phyloP scores from a whole-genome alignment of 805 yeast genomes.

The Brettanomyces sp. region DNA sequence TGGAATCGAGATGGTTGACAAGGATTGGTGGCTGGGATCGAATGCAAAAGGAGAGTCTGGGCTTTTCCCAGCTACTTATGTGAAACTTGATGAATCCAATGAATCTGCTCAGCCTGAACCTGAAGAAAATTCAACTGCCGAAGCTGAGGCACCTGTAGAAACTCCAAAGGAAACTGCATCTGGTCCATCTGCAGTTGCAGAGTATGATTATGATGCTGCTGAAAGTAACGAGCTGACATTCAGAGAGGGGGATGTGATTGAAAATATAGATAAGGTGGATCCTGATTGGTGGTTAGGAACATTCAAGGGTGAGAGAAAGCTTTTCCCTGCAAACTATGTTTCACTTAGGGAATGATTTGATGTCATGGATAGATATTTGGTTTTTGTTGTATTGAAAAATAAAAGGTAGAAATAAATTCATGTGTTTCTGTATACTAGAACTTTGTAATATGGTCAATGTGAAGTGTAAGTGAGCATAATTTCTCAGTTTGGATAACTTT shows the following conservation, averaged over 20 bases:
- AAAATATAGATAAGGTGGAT: slow-evolving; percentile 79
- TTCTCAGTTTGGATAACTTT: no score
- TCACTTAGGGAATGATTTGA: slow-evolving; percentile 9
- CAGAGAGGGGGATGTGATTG: slow-evolving; percentile 72
- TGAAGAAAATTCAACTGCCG: slow-evolving; percentile 8
- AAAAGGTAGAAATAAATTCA: neutral
- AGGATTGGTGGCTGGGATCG: slow-evolving; percentile 56
- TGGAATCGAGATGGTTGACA: slow-evolving; percentile 63
- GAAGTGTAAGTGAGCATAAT: no score
- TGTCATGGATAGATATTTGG: neutral
- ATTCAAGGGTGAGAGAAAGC: slow-evolving; percentile 65
- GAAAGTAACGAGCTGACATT: slow-evolving; percentile 89
- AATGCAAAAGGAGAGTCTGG: slow-evolving; percentile 36
- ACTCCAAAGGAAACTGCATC: slow-evolving; percentile 14
- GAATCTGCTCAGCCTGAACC: slow-evolving; percentile 13
- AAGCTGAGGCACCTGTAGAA: slow-evolving; percentile 7
- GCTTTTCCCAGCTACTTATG: slow-evolving; percentile 50
- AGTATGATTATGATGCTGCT: slow-evolving; percentile 76
- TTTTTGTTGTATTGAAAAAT: slow-evolving; percentile 1
- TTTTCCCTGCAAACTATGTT: slow-evolving; percentile 91
- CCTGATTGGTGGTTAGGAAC: slow-evolving; percentile 98
- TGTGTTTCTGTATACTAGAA: neutral
- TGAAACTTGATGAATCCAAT: slow-evolving; percentile 26
- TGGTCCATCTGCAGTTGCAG: slow-evolving; percentile 49
- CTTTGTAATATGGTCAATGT: no score